Conservation (phyloP, 2,329 filamentous ascomycete genomes). For the Emergomyces orientalis region DNA sequence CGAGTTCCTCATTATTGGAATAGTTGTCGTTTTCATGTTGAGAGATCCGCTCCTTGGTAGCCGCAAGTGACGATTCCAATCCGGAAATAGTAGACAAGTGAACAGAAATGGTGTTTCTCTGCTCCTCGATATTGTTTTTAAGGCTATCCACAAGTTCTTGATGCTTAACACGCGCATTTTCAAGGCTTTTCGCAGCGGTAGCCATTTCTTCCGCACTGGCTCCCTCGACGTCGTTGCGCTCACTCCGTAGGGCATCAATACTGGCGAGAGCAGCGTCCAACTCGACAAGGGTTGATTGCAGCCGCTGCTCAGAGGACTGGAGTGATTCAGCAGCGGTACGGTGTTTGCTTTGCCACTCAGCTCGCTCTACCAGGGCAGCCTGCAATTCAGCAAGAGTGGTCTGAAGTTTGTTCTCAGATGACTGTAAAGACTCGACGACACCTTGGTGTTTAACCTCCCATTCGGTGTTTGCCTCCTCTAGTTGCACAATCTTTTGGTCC, state of each 20-base stretch:
- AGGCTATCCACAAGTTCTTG: constrained; percentile 53
- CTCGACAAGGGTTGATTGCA: constrained; percentile 62
- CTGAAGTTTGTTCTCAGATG: constrained; percentile 62
- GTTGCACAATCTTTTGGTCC: constrained; percentile 51
- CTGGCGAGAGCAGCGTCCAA: constrained; percentile 58
- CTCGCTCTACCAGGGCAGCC: constrained; percentile 29
- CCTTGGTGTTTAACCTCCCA: constrained; percentile 70
- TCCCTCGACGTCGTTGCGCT: constrained; percentile 30
- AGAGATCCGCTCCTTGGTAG: constrained; percentile 58
- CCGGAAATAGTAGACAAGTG: constrained; percentile 62
- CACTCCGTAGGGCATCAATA: constrained; percentile 39
- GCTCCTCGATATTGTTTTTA: constrained; percentile 68
- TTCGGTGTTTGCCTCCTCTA: constrained; percentile 61
- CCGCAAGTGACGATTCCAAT: constrained; percentile 62
- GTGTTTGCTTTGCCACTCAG: constrained; percentile 65
- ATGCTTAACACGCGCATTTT: constrained; percentile 48
- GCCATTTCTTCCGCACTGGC: constrained; percentile 27
- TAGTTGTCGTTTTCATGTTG: constrained; percentile 54
- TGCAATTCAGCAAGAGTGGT: constrained; percentile 66
- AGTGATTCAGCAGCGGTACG: constrained; percentile 59
- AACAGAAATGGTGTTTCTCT: constrained; percentile 61
- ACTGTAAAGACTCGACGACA: constrained; percentile 59
- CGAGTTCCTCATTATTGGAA: constrained; percentile 44
- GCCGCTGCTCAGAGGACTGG: constrained; percentile 60
- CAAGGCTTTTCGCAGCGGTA: constrained; percentile 37